Evolutionary conservation across 2,329 filamentous ascomycete species (phyloP), one percentile per base, ranked within the genome.

Genomic region (Pseudogymnoascus sp.): DNA sequence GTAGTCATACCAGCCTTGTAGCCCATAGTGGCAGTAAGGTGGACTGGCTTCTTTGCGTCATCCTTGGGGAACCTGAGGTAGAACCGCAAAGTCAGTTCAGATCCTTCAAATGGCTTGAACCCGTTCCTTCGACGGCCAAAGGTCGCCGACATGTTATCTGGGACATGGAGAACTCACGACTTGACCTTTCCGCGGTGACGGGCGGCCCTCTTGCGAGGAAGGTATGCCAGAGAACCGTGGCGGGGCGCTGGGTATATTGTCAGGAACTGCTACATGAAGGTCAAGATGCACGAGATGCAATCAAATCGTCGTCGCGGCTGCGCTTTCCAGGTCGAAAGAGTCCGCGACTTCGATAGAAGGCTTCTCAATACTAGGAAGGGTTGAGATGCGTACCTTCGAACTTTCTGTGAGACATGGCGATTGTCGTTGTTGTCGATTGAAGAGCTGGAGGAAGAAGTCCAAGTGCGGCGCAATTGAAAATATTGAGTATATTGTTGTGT

Each of bases 1-100:
- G 94, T 99, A 80, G 92, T 97, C 94, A 99, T 99, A 80, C 94
- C 94, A 78, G 94, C 94, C 91, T 99, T 99, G 89, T 99, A 99
- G 79, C 94, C 94, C 88, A 97, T 92, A 76, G 91, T 82, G 76
- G 94, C 94, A 69, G 94, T 99, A 75, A 99, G 87, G 86, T 99
- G 94, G 80, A 97, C 91, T 75, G 92, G 91, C 89, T 97, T 96
- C 90, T 97, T 97, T 77, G 92, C 84, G 86, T 99, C 92, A 90
- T 99, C 94, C 89, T 97, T 97, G 78, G 94, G 94, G 88, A 99
- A 99, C 81, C 91, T 95, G 76, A 29, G 14, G 23, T 73, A 63
- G 67, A 65, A 65, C 63, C 67, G 61, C 59, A 66, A 65, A 63
- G 43, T 62, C 64, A 66, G 62, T 41, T 37, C 45, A 37, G 58